Percentiles rank a stretch among this genome's conserved stretches.
These are phyloP conservation scores for Rubia tinctorum DNA, from an alignment of 305 asterid species.

Conservation along the genomic window DNA sequence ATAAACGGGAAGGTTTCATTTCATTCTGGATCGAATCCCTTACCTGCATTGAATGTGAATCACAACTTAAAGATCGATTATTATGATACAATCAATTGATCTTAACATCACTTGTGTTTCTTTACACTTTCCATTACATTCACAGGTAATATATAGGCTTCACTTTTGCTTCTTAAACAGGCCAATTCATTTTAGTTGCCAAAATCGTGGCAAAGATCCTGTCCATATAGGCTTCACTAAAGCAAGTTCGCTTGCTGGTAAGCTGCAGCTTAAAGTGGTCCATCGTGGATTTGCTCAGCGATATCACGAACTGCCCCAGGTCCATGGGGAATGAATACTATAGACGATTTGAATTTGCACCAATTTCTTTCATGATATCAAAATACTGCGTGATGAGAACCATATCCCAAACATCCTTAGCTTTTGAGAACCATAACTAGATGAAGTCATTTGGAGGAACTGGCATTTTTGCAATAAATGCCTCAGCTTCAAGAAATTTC, in stretches of 20 bases:
- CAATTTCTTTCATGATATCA: no score
- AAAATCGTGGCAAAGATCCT: neutral
- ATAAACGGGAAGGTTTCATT: no score
- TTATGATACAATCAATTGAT: no score
- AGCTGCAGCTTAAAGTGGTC: slow-evolving; percentile 31
- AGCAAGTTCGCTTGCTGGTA: slow-evolving; percentile 19
- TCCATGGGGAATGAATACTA: slow-evolving; percentile 41
- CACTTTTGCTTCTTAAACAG: neutral
- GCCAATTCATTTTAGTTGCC: neutral
- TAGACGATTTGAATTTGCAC: slow-evolving; percentile 34
- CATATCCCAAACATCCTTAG: no score
- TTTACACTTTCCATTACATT: no score
- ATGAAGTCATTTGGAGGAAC: slow-evolving; percentile 71
- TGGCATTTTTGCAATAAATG: slow-evolving; percentile 60
- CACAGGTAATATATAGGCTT: no score
- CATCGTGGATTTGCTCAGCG: slow-evolving; percentile 37
- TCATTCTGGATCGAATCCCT: no score
- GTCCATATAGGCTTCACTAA: neutral
- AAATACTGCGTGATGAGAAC: no score
- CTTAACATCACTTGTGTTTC: no score
- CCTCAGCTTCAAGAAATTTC: slow-evolving; percentile 72
- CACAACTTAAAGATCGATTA: no score
- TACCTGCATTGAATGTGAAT: no score
- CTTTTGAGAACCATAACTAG: slow-evolving; percentile 26
- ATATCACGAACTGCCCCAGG: slow-evolving; percentile 43